Evolutionary conservation across 2,329 filamentous ascomycete genomes (phyloP), one percentile per base, ranked within the genome.

Genomic region (Trichophyton schoenleinii): DNA sequence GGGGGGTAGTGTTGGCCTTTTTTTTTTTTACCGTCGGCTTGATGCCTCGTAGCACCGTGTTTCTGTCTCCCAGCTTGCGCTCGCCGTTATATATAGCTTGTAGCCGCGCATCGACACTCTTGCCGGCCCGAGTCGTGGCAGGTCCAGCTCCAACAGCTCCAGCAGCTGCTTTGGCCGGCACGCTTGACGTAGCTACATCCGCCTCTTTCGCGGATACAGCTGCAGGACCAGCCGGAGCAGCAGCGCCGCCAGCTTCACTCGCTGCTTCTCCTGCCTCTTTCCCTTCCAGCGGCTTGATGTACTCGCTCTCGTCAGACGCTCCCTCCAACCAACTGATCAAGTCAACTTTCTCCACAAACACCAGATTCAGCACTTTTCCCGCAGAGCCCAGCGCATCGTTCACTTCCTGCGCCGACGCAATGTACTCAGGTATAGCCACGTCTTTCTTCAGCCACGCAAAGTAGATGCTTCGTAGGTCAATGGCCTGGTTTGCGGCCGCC

Each of bases 381-480:
- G 65, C 65, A 3, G 65, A 67, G 20, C 69, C 68, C 28, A 96
- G 79, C 70, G 90, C 85, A 58, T 89, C 86, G 72, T 95, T 95
- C 61, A 97, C 80, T 67, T 85, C 81, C 68, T 88, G 86, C 13
- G 89, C 88, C 0, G 87, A 87, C 28, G 87, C 84, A 74, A 96
- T 94, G 80, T 97, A 97, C 68, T 95, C 90, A 9, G 89, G 88
- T 66, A 95, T 91, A 60, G 87, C 85, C 61, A 87, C 85, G 77
- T 97, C 92, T 73, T 91, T 90, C 76, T 96, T 95, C 69, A 89
- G 81, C 90, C 91, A 99, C 61, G 91, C 91, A 71, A 97, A 96
- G 79, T 92, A 96, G 75, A 96, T 92, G 72, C 88, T 94, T 71
- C 94, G 90, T 67, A 99, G 80, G 72, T 96, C 89, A 69, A 96